Base-by-base conservation (phyloP, 2,329 filamentous ascomycete species). In the Monosporascus sp. region DNA sequence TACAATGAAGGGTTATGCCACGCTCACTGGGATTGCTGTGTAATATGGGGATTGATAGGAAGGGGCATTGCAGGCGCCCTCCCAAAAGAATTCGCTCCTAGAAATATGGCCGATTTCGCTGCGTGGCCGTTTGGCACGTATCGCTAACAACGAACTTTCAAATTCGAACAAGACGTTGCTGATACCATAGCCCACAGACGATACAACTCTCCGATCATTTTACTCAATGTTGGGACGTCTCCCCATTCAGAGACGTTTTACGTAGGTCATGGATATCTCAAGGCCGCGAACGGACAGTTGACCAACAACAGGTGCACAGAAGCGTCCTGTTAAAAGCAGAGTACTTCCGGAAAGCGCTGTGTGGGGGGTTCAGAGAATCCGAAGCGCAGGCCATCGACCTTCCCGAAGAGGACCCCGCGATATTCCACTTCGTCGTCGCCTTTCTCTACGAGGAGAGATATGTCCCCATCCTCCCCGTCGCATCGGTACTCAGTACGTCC, bases 361-460 rank as follows among this genome's bases (percentile, higher is more conserved):
- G 73, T 54, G 76, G 77, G 37, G 65, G 68, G 25, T 80, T 79
- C 57, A 69, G 60, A 49, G 78, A 80, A 59, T 71, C 74, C 2
- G 68, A 66, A 20, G 68, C 72, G 17, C 74, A 78, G 55, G 69
- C 70, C 15, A 72, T 81, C 49, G 69, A 77, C 58, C 64, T 81
- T 1, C 76, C 75, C 0, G 77, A 80, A 53, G 77, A 80, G 54
- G 71, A 79, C 56, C 75, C 77, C 3, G 71, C 72, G 51, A 72
- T 77, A 47, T 80, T 81, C 55, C 74, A 77, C 53, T 78, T 79
- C 55, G 62, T 80, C 42, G 65, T 81, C 37, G 74, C 75, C n/a
- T 79, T 72, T 49, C 63, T 79, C 14, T 79, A 79, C 57, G 76
- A 79, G 57, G 71, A 69, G 20, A 71, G 65, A 51, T 79, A 74